phyloP scores from a whole-genome alignment of 768 basidiomycete genomes.

The Udeniomyces megalosporus region DNA sequence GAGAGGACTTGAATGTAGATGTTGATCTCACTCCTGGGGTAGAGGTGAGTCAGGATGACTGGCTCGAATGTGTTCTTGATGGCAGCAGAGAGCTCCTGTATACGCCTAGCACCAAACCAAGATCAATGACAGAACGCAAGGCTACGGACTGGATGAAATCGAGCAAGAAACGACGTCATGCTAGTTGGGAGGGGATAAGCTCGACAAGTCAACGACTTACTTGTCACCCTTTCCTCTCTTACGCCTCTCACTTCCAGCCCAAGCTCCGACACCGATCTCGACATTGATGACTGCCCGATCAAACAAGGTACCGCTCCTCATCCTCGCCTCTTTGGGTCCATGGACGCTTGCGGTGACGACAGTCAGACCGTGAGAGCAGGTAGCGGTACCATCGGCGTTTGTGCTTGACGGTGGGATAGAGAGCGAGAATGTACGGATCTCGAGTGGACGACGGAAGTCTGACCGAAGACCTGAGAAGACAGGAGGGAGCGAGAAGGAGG shows the following conservation, averaged over 20 bases:
- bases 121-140: too few relatives aligned
- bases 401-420: slow-evolving; percentile 38
- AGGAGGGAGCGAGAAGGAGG: slow-evolving; percentile 2
- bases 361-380: slow-evolving; percentile 75
- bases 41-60: slow-evolving; percentile 73
- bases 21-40: slow-evolving; percentile 88
- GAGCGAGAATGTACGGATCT: slow-evolving; percentile 66
- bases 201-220: slow-evolving; percentile 51
- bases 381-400: slow-evolving; percentile 65
- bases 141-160: not conserved
- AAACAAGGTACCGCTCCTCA: slow-evolving; percentile 54
- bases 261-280: slow-evolving; percentile 70
- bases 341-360: slow-evolving; percentile 74
- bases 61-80: slow-evolving; percentile 94
- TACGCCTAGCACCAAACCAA: slow-evolving; percentile 62
- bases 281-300: slow-evolving; percentile 82
- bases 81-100: slow-evolving; percentile 67
- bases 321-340: slow-evolving; percentile 77
- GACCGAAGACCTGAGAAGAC: slow-evolving; percentile 45
- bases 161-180: too few relatives aligned
- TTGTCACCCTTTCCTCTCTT: slow-evolving; percentile 69
- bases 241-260: slow-evolving; percentile 59
- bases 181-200: too few relatives aligned
- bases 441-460: slow-evolving; percentile 82
- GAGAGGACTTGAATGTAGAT: slow-evolving; percentile 83